Evolutionary conservation across 2,329 filamentous ascomycete species (phyloP).

Genomic region (Fusarium lateritium): DNA sequence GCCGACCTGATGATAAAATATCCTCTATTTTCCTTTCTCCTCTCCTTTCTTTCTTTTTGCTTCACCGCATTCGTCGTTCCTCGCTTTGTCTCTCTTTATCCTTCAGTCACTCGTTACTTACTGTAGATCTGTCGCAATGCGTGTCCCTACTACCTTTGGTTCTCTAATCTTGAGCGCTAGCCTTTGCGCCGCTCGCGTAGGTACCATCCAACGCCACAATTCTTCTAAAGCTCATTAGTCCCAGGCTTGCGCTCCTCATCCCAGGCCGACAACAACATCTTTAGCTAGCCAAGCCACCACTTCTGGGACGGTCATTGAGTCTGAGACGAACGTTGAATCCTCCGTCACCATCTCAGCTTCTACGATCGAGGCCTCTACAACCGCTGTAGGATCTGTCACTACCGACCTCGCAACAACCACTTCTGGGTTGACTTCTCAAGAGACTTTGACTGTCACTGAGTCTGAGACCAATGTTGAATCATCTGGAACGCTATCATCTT

Average conservation of each 20-base stretch:
- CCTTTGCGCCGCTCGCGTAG: conserved; percentile 14
- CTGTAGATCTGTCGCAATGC: background rate
- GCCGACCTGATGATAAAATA: too few relatives aligned
- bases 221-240: background rate
- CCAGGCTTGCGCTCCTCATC: conserved; percentile 16
- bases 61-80: too few relatives aligned
- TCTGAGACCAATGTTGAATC: background rate
- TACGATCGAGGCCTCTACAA: background rate
- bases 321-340: background rate
- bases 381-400: background rate
- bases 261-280: background rate
- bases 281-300: too few relatives aligned
- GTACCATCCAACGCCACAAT: background rate
- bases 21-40: too few relatives aligned
- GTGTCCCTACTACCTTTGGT: background rate
- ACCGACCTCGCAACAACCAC: background rate
- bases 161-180: background rate
- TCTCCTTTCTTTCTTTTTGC: too few relatives aligned
- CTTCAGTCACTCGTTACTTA: background rate
- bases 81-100: too few relatives aligned
- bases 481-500: background rate
- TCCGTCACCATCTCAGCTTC: background rate
- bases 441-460: background rate
- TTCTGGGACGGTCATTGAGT: background rate
- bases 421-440: background rate